Conservation (phyloP, 768 basidiomycete species). For the Neoboletus brunneissimus region DNA sequence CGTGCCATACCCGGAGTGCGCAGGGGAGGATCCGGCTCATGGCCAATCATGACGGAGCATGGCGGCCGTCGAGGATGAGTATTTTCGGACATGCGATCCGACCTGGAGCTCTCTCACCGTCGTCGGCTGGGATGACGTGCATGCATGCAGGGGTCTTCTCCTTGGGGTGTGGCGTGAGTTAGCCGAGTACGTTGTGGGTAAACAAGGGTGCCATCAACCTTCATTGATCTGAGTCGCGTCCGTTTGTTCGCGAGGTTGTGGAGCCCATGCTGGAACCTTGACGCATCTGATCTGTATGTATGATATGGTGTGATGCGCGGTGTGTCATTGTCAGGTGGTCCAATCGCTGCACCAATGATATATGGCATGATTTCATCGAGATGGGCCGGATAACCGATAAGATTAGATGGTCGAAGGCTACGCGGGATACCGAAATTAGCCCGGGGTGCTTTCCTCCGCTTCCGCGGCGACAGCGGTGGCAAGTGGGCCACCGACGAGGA, state of each 20-base stretch:
- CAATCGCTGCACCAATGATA: conserved; percentile 4
- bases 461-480: neutral
- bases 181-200: conserved; percentile 31
- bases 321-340: conserved; percentile 2
- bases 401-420: conserved; percentile 26
- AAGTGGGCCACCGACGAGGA: neutral
- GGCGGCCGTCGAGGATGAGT: neutral
- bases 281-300: conserved; percentile 24
- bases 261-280: conserved; percentile 29
- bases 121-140: conserved; percentile 21
- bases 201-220: conserved; percentile 4
- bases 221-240: conserved; percentile 15
- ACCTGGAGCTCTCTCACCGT: conserved; percentile 5
- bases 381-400: conserved; percentile 22
- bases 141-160: conserved; percentile 12
- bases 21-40: neutral
- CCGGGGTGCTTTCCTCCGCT: neutral
- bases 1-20: conserved; percentile 23
- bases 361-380: conserved; percentile 17
- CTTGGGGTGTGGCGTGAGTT: conserved; percentile 20
- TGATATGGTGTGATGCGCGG: conserved; percentile 14
- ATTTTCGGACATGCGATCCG: conserved; percentile 22
- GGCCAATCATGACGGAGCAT: neutral
- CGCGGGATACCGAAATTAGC: conserved; percentile 12
- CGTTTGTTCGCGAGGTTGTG: conserved; percentile 26